phyloP scores from a whole-genome alignment of 768 basidiomycete species.

The Serendipita sp. region DNA sequence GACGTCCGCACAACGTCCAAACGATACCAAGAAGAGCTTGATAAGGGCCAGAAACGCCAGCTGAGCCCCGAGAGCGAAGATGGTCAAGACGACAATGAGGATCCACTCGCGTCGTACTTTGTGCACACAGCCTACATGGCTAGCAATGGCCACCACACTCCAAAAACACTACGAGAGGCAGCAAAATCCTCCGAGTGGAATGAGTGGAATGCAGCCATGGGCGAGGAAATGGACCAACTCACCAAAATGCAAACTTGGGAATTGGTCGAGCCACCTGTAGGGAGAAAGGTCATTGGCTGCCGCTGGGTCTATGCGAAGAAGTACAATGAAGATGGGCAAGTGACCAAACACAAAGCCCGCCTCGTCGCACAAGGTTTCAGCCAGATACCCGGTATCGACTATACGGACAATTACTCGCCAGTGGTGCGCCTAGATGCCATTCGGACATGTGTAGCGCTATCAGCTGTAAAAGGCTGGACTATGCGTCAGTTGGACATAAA shows the following conservation, averaged over 20 bases:
- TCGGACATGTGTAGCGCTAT: constrained; percentile 9
- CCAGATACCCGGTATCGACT: constrained; percentile 25
- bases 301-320: constrained; percentile 19
- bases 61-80: neutral
- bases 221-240: constrained; percentile 15
- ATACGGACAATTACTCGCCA: constrained; percentile 16
- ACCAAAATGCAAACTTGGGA: constrained; percentile 15
- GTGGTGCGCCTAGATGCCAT: constrained; percentile 12
- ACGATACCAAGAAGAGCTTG: neutral
- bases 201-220: constrained; percentile 17
- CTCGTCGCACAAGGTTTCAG: constrained; percentile 29
- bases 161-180: constrained; percentile 11
- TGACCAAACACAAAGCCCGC: constrained; percentile 22
- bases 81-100: neutral
- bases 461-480: constrained; percentile 19
- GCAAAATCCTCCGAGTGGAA: constrained; percentile 6
- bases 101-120: neutral
- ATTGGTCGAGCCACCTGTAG: constrained; percentile 14
- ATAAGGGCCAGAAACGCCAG: neutral
- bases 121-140: neutral
- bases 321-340: constrained; percentile 15
- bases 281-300: constrained; percentile 14
- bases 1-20: neutral
- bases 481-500: constrained; percentile 27
- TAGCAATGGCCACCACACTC: neutral